Evolutionary conservation across 768 basidiomycete species (phyloP), one percentile per base, ranked within the genome.

Genomic region (Pleurotus salmoneostramineus): DNA sequence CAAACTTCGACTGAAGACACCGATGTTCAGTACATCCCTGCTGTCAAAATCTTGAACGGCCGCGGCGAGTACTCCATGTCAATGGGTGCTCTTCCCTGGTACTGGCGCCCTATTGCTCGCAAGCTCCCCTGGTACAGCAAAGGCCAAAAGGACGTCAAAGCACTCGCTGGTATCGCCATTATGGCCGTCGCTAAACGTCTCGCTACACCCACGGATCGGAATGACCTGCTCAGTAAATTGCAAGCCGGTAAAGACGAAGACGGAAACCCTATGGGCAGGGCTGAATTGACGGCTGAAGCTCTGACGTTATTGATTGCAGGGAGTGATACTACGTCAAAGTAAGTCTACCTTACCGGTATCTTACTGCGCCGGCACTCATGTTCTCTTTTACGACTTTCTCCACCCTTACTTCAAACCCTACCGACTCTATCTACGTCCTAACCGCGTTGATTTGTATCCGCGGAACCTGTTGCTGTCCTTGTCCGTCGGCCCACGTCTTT

Each of bases 281-380:
- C 84, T 63, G 95, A 96, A 67, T 72, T 97, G 57, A 96, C 93
- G 0, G 93, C 93, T 0, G 95, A 97, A 73, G 88, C 89, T 46
- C 71, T 91, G 15, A 93, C 93, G 0, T 83, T 93, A 49, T 79
- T 95, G 14, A 93, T 95, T 61, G 92, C 92, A 5, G 93, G 93
- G 1, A 90, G 88, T 3, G 94, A 97, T 65, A 97, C 94, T 1
- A 96, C 95, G 0, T 94, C 93, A 47, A 97, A 96, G 91, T 92
- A 63, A 60, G 86, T 66, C 12, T n/a, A 44, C 37, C 40, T 15
- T 11, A 3, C 33, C 17, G 17, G 40, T 43, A n/a, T 14, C 35
- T 32, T 15, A 43, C 52, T 55, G 52, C 52, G 52, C 52, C 52
- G 52, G 52, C 15, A 42, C 37, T 55, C 34, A 27, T 27, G 1